phyloP scores from a whole-genome alignment of 495 filamentous ascomycete genomes.

The Aspergillus diversus region DNA sequence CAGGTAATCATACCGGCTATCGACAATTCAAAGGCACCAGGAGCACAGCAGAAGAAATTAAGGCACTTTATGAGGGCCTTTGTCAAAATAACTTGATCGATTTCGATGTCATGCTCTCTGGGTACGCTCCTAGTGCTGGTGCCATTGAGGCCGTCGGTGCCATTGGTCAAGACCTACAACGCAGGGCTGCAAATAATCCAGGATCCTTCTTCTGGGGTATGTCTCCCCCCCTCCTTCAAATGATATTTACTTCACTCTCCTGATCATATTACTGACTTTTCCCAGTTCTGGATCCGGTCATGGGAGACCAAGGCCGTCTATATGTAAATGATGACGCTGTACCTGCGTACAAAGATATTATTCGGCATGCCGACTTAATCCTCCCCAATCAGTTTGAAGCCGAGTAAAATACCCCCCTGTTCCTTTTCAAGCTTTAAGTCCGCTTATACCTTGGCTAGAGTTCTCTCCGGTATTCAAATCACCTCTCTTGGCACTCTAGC shows the following conservation, averaged over 20 bases:
- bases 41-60: slow-evolving; percentile 79
- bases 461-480: slow-evolving; percentile 82
- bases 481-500: slow-evolving; percentile 71
- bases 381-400: slow-evolving; percentile 97
- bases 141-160: slow-evolving; percentile 81
- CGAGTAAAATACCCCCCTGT: slow-evolving; percentile 62
- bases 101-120: slow-evolving; percentile 91
- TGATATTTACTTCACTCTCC: slow-evolving; percentile 7
- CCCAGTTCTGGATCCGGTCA: slow-evolving; percentile 92
- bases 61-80: slow-evolving; percentile 81
- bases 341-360: slow-evolving; percentile 80
- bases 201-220: slow-evolving; percentile 90
- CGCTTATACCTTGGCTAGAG: slow-evolving; percentile 47
- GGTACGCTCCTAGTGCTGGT: slow-evolving; percentile 85
- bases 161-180: slow-evolving; percentile 79
- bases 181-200: slow-evolving; percentile 61
- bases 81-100: slow-evolving; percentile 78
- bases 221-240: slow-evolving; percentile 19
- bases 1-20: slow-evolving; percentile 95
- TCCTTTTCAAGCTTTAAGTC: slow-evolving; percentile 9
- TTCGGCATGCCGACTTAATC: slow-evolving; percentile 84
- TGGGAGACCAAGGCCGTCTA: slow-evolving; percentile 91
- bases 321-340: slow-evolving; percentile 91
- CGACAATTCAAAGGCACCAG: slow-evolving; percentile 80
- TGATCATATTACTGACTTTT: background rate